Percentiles rank a stretch among this genome's conserved stretches.
Evolutionary conservation across 2,329 filamentous ascomycete species (phyloP).

Genomic region (Neurospora crassa): DNA sequence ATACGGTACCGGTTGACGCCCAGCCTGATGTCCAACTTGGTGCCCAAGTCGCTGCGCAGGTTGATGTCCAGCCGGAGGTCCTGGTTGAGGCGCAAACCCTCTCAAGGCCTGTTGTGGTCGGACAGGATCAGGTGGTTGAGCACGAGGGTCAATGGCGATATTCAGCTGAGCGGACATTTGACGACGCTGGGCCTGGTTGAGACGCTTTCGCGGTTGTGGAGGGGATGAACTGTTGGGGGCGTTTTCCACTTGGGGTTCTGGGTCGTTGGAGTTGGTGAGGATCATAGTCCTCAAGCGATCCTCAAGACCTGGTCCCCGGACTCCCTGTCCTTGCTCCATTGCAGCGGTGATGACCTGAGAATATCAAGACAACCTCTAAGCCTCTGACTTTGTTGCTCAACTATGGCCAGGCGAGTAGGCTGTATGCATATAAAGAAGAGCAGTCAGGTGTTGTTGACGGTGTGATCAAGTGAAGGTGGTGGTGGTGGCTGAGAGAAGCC

Average conservation of each 20-base stretch:
- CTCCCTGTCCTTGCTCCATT: not conserved
- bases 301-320: constrained; percentile 32
- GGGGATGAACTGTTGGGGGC: not conserved
- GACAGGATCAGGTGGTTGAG: constrained; percentile 22
- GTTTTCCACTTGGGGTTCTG: not conserved
- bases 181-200: constrained; percentile 53
- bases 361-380: not conserved
- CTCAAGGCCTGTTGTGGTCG: constrained; percentile 22
- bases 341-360: not conserved
- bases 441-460: not conserved
- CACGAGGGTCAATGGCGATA: constrained; percentile 42
- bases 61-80: constrained; percentile 8
- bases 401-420: not conserved
- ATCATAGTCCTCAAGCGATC: constrained; percentile 51
- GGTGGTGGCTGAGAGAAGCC: not conserved
- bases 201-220: constrained; percentile 34
- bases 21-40: not conserved
- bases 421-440: not conserved
- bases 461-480: not conserved
- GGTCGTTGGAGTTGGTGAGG: constrained; percentile 35
- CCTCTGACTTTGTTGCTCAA: not conserved
- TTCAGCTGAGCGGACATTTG: constrained; percentile 52
- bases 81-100: constrained; percentile 22
- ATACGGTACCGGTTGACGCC: not conserved
- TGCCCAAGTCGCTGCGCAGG: constrained; percentile 10